Base-by-base conservation (phyloP, 2,329 filamentous ascomycete species). In the Endocalyx cinctus region DNA sequence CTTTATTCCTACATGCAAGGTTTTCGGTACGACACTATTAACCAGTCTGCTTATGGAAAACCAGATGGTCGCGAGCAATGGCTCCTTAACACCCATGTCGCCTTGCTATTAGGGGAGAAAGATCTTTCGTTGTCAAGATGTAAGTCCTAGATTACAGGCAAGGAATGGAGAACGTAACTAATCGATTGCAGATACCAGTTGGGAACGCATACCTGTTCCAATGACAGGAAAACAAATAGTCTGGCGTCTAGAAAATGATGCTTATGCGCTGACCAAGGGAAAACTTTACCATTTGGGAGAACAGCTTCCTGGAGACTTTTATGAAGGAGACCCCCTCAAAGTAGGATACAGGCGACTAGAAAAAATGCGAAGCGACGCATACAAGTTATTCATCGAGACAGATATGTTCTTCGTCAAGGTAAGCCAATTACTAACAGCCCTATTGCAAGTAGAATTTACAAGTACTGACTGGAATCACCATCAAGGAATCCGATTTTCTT, bases 371-470 rank as follows among this genome's bases (percentile, higher is more conserved):
- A 51, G 58, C 17, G 67, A 70, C 27, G 70, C 73, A 11, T 67
- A 66, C 58, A 63, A 72, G 35, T 66, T 64, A 45, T 79, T 81
- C 52, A 57, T 67, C 39, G 66, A 67, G 13, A 70, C 74, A 50
- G 72, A 82, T 45, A 68, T 82, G 67, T 83, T 82, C 52, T 82
- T 82, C 47, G 72, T 83, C 42, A 82, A 79, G 66, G 76, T 81
- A 58, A 41, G 64, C 40, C n/a, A n/a, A n/a, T 38, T 34, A 11
- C 23, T 14, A 10, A 14, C 27, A 6, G 18, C 5, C 3, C 5
- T 17, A 17, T 16, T 14, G n/a, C 10, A n/a, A 7, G 6, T 16
- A 13, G 16, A 3, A 13, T 10, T 5, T 20, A 8, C 11, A 17
- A 19, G 6, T 41, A 30, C 33, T 52, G 27, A 55, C 41, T 15